Evolutionary conservation across 1,139 yeast genomes (phyloP).

Genomic region (Blastobotrys malaysiensis): DNA sequence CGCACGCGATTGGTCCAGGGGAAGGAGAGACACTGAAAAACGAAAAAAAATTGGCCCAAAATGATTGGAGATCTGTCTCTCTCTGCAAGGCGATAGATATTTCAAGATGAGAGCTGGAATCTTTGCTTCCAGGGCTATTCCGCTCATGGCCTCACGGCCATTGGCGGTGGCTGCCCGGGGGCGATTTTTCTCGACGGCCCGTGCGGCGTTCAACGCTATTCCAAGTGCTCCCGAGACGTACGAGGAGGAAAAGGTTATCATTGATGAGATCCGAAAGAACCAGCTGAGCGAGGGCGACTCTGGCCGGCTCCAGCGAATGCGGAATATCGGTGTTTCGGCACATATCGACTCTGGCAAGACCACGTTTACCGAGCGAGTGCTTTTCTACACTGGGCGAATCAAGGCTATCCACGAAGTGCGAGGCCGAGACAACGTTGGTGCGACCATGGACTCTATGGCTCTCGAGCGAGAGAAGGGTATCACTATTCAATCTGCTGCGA

Average conservation of each 20-base stretch:
- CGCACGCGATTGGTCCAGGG: background rate
- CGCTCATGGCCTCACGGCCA: background rate
- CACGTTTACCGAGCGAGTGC: constrained; percentile 93
- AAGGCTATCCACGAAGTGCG: constrained; percentile 97
- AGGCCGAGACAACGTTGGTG: constrained; percentile 97
- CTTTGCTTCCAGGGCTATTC: background rate
- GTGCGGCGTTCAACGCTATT: background rate
- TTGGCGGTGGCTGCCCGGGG: background rate
- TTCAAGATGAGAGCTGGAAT: background rate
- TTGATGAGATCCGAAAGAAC: constrained; percentile 38
- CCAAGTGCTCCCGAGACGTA: constrained; percentile 17
- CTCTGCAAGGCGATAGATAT: background rate
- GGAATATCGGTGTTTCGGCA: constrained; percentile 97
- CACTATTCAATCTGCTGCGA: constrained; percentile 97
- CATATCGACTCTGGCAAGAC: constrained; percentile 97
- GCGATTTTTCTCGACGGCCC: background rate
- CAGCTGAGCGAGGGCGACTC: constrained; percentile 55
- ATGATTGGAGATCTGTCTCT: background rate
- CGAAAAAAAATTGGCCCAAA: background rate
- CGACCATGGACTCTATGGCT: constrained; percentile 98
- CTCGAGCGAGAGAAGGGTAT: constrained; percentile 97
- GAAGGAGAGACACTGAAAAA: background rate
- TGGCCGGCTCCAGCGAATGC: constrained; percentile 50
- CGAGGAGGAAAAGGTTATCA: constrained; percentile 31
- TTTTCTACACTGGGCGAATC: constrained; percentile 94